Percentiles rank a stretch among this genome's conserved stretches.
phyloP scores from a whole-genome alignment of 148 eudicot species.

The Oxyria digyna region DNA sequence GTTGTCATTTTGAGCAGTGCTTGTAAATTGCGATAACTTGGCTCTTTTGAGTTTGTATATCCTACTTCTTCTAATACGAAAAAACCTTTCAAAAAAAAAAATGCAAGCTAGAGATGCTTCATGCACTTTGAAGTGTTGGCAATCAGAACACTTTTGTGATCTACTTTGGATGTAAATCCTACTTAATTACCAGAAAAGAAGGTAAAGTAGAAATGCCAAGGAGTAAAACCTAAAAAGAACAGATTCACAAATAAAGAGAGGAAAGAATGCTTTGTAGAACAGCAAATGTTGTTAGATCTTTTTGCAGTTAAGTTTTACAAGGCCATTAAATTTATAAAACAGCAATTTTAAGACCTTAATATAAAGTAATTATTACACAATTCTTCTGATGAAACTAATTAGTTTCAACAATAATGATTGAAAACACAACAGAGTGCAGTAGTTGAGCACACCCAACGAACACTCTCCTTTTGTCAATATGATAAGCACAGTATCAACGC shows the following conservation, averaged over 20 bases:
- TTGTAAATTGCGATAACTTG: no score
- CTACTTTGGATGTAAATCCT: neutral
- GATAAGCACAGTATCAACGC: neutral
- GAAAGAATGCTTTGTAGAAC: slow-evolving; percentile 2
- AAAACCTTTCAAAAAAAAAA: no score
- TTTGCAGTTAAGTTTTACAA: neutral
- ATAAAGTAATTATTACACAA: no score
- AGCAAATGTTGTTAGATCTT: neutral
- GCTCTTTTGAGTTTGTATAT: no score
- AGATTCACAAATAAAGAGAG: neutral
- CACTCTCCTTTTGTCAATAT: neutral
- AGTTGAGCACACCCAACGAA: slow-evolving; percentile 1
- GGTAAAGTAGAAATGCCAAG: neutral
- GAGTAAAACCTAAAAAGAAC: slow-evolving; percentile 1
- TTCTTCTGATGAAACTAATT: no score
- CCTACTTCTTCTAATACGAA: no score
- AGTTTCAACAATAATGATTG: neutral
- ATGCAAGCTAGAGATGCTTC: slow-evolving; percentile 3
- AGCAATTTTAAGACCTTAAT: no score
- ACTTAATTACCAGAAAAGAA: slow-evolving; percentile 1
- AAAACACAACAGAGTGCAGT: neutral
- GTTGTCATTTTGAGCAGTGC: no score
- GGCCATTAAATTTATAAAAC: no score
- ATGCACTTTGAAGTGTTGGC: neutral
- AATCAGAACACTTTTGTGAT: neutral